Evolutionary conservation across 2,329 filamentous ascomycete species (phyloP), one percentile per base, ranked within the genome.

Genomic region (Colletotrichum plurivorum): DNA sequence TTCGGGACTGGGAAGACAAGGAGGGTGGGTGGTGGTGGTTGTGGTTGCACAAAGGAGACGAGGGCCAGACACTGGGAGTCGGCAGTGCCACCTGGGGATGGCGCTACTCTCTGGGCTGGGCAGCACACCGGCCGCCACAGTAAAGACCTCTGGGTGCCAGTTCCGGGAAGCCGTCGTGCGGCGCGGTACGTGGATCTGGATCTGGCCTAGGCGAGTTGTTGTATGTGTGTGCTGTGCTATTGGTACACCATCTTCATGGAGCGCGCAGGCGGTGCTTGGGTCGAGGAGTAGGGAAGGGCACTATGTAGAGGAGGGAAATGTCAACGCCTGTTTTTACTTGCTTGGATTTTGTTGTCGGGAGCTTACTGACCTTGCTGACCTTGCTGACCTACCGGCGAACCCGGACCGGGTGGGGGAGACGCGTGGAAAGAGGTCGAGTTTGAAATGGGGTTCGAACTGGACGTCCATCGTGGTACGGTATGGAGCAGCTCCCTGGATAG

Each of bases 21-120:
- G 65, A 60, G 45, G 31, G 31, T 8, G 5, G 27, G 27, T 8
- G 27, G 27, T 31, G 31, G 8, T 36, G 27, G 8, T 36, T 20
- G n/a, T 64, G 52, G 65, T 63, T 57, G 60, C 53, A 67, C 65
- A 67, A 69, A 58, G 65, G 48, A 49, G 46, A 49, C 22, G 16
- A 46, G 25, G 25, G 48, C 51, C 31, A 36, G 49, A 45, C 43
- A 45, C 66, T 55, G 60, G 18, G 49, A 54, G 55, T 55, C 55
- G 66, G 55, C 62, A 36, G 62, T 46, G 63, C 49, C n/a, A 56
- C 43, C 16, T 46, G 22, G 36, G 45, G 20, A 18, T 22, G 53
- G 13, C 39, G 65, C 46, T 31, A 39, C 20, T 53, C 48, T 48
- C 10, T 48, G n/a, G 12, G 12, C 7, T 20, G 18, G 10, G 60